Conservation (phyloP, 306 rosid species). For the Lagenaria siceraria region DNA sequence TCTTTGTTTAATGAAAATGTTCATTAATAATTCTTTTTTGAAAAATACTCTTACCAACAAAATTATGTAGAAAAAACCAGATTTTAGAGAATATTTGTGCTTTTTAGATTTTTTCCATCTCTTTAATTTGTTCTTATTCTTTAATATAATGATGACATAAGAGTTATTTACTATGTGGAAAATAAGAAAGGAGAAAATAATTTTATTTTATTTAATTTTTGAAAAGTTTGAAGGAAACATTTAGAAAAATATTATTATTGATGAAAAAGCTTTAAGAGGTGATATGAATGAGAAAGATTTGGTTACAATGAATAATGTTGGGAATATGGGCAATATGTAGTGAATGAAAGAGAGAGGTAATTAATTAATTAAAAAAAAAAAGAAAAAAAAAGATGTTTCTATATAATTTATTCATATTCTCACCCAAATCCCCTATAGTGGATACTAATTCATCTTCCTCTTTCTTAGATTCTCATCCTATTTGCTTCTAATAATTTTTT, state of each 20-base stretch:
- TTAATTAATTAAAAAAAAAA: not conserved
- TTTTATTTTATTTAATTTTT: not conserved
- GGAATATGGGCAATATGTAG: slow-evolving; percentile 1
- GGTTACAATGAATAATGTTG: not conserved
- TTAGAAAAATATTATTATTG: not conserved
- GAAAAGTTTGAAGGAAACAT: not conserved
- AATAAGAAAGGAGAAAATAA: not conserved
- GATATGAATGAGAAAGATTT: not conserved
- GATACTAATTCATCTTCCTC: not conserved
- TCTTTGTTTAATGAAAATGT: not conserved
- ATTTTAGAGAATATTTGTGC: not conserved
- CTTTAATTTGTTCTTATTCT: not conserved
- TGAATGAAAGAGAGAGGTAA: not conserved
- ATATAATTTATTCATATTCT: not conserved
- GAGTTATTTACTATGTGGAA: not conserved
- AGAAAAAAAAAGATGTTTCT: not conserved
- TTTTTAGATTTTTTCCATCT: not conserved
- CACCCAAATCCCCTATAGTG: not conserved
- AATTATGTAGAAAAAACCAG: too few species aligned
- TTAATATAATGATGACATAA: not conserved
- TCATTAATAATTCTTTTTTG: too few species aligned
- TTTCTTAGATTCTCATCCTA: not conserved
- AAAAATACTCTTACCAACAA: not conserved
- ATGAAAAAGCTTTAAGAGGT: not conserved
- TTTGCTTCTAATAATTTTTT: not conserved